Base-by-base conservation (phyloP, 1,139 yeast genomes). In the Geotrichum restrictum region DNA sequence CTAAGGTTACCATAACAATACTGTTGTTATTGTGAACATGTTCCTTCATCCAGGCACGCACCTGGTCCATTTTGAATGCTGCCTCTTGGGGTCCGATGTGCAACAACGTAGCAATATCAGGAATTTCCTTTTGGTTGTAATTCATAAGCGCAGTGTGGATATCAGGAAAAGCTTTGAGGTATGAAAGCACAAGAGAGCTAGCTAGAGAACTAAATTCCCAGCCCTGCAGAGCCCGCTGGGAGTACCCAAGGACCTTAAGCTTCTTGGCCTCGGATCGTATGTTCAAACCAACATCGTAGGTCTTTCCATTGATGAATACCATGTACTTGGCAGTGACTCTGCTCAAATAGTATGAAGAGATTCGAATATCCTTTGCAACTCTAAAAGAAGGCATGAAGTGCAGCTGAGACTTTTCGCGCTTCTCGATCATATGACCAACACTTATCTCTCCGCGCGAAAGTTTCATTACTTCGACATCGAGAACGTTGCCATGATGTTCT, bases 131-230 rank as follows among this genome's bases (percentile, higher is more conserved):
- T n/a, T 57, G 57, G 7, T 57, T 49, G 41, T 58, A 48, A 7
- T 56, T 44, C 34, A 62, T 55, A 40, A 83, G 70, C 1, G 73
- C 74, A 6, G 66, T 65, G 65, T 88, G 82, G 48, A 89, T 71
- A 7, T 71, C 70, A 1, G 93, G 86, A 71, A 86, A 91, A 53
- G 74, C 74, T 13, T 66, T 62, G 62, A 75, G 73, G 67, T 88
- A 94, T 32, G 79, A 82, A 49, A 74, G 73, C 45, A 93, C 70
- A 60, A 91, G 73, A 39, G 79, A 75, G 41, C 86, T 70, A 0
- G 98, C 95, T 62, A 85, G 74, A 13, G 81, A 81, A 57, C 95
- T 86, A 68, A 75, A 93, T 61, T 83, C 91, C 98, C 98, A 94
- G 44, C 82, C 83, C 56, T 76, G 80, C 21, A 78, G 81, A 45